Evolutionary conservation across 1,284 basidiomycete genomes (phyloP), one percentile per base, ranked within the genome.

Genomic region (Naganishia cerealis): DNA sequence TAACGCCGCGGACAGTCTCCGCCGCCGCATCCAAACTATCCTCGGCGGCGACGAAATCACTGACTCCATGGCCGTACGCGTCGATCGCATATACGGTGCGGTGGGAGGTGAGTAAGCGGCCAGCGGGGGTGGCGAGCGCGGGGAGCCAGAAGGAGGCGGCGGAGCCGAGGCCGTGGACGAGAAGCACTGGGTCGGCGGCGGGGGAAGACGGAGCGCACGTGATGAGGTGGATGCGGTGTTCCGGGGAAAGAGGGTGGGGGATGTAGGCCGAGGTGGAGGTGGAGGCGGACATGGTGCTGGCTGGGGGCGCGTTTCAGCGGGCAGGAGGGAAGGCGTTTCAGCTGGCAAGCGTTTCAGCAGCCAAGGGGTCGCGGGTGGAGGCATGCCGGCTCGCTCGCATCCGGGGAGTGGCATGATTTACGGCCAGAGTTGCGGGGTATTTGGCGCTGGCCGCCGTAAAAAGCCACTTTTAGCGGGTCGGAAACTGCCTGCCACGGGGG

Each of bases 201-300:
- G 87, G 91, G 91, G 43, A 18, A 4, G 56, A 18, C 18, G 54
- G 54, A 24, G 40, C 18, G 42, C 29, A 56, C 0, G 55, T 42
- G 56, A 67, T 24, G 42, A 67, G 48, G 65, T 67, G 65, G 56
- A 67, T 50, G 5, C 40, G 46, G 33, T 56, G 48, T 16, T 33
- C 1, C 21, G 56, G 26, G 1, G 43, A 54, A n/a, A 57, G 48
- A 0, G 65, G 65, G 24, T 67, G 65, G 3, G 65, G 56, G 36
- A 67, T 57, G 65, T 26, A 67, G 10, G 29, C 15, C n/a, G 65
- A 67, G 13, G 50, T 58, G 65, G 58, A 66, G 43, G 43, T n/a
- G 43, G 43, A n/a, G 12, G 18, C 9, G 12, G 12, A 18, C 16
- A n/a, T 18, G n/a, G n/a, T 15, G 43, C 12, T n/a, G n/a, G 13